Evolutionary conservation across 805 yeast species (phyloP).

Genomic region (Metschnikowia hibisci): DNA sequence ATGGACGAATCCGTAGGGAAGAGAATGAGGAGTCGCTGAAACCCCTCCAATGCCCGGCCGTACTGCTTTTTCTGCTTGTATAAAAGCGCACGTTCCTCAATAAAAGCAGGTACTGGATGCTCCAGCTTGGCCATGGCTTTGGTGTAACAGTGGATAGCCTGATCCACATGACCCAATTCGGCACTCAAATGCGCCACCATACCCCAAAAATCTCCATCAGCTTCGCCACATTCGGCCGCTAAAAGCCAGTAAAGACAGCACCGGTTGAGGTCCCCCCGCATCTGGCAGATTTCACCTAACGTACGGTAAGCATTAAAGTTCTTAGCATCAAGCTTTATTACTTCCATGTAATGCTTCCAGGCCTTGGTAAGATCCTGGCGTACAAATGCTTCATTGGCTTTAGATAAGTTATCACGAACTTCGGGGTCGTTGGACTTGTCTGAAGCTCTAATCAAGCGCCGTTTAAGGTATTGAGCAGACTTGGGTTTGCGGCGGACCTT

Average conservation of each 20-base stretch:
- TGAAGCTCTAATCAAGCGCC: constrained; percentile 33
- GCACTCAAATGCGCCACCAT: constrained; percentile 66
- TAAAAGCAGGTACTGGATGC: constrained; percentile 30
- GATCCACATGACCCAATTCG: constrained; percentile 64
- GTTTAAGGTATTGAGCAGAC: constrained; percentile 34
- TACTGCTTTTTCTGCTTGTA: constrained; percentile 63
- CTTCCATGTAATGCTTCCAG: constrained; percentile 56
- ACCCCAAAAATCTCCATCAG: constrained; percentile 76
- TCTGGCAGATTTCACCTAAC: constrained; percentile 75
- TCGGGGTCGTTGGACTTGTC: constrained; percentile 63
- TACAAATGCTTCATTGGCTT: constrained; percentile 81
- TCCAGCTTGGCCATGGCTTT: constrained; percentile 49
- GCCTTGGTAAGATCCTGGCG: constrained; percentile 58
- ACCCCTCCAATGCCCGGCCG: constrained; percentile 71
- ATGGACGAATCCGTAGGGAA: constrained; percentile 60
- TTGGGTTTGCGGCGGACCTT: constrained; percentile 39
- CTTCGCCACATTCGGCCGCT: constrained; percentile 73
- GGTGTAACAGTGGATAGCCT: constrained; percentile 75
- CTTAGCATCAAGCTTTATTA: constrained; percentile 71
- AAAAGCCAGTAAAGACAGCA: constrained; percentile 78
- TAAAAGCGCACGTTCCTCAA: constrained; percentile 62
- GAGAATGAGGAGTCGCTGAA: constrained; percentile 50
- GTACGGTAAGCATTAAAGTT: constrained; percentile 84
- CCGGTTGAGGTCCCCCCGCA: constrained; percentile 62
- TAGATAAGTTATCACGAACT: constrained; percentile 58